Evolutionary conservation across 2,329 filamentous ascomycete genomes (phyloP).

Genomic region (Clathrospora elynae): DNA sequence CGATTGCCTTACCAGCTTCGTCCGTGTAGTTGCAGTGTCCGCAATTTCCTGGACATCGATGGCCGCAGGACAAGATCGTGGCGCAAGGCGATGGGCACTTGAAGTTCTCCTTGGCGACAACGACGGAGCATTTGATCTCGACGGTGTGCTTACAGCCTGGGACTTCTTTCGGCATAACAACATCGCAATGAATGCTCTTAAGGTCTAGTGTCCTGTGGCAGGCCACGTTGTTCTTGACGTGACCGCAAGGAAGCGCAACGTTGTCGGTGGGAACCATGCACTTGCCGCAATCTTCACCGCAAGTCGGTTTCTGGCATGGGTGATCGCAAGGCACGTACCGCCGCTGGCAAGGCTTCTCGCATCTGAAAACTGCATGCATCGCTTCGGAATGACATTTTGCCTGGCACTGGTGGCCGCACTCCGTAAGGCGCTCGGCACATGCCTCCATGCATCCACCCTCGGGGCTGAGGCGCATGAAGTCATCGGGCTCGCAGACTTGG

Average conservation of each 20-base stretch:
- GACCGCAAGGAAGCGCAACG: conserved; percentile 34
- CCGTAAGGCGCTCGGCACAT: conserved; percentile 25
- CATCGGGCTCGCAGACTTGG: conserved; percentile 27
- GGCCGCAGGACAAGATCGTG: conserved; percentile 60
- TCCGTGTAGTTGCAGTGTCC: conserved; percentile 52
- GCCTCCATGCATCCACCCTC: conserved; percentile 36
- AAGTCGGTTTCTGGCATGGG: conserved; percentile 30
- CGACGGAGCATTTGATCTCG: conserved; percentile 54
- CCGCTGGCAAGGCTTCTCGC: conserved; percentile 29
- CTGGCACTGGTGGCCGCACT: conserved; percentile 37
- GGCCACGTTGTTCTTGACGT: conserved; percentile 22
- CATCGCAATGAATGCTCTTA: conserved; percentile 54
- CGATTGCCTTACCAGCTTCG: conserved; percentile 16
- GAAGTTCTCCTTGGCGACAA: conserved; percentile 53
- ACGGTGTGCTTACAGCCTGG: conserved; percentile 62
- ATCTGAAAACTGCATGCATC: conserved; percentile 31
- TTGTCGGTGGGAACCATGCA: conserved; percentile 23
- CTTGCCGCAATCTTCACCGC: conserved; percentile 31
- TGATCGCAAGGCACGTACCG: conserved; percentile 30
- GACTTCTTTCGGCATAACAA: conserved; percentile 54
- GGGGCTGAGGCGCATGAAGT: conserved; percentile 33
- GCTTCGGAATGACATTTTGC: conserved; percentile 35
- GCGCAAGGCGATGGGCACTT: conserved; percentile 58
- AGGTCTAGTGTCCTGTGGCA: conserved; percentile 8
- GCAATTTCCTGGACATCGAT: conserved; percentile 59